Base-by-base conservation (phyloP, 148 eudicot genomes). In the Fagopyrum esculentum region DNA sequence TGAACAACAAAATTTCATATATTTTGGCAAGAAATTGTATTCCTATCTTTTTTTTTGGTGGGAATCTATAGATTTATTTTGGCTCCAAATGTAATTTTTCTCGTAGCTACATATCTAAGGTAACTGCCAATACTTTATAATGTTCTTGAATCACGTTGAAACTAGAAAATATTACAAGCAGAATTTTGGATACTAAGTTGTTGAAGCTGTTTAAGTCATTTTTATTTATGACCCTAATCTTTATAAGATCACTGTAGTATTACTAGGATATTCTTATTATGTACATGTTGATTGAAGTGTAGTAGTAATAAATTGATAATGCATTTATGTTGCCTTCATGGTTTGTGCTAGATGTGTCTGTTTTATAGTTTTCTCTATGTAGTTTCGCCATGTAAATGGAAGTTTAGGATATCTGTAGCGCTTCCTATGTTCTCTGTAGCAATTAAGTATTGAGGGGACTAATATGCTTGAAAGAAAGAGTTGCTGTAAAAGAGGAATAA, bases 31-130 rank as follows among this genome's bases (percentile, higher is more conserved):
- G 26, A 22, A 22, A 22, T 22, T 0, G 26, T 22, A 22, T 22
- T 22, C 26, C 26, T 22, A 22, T 22, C 26, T n/a, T n/a, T n/a
- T n/a, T n/a, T n/a, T n/a, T n/a, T n/a, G n/a, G n/a, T n/a, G n/a
- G n/a, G n/a, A n/a, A 29, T 61, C 68, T 29, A 26, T 29, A 61
- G 15, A 29, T 29, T 29, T 44, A 61, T 61, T 3, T 26, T 29
- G 68, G 15, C 68, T 61, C 68, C 43, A 64, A 15, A 9, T 64
- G 45, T 8, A 5, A 30, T 11, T 45, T 64, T 30, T 64, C 50
- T 64, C n/a, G 70, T 35, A 64, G 69, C 45, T 11, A 43, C 45
- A 35, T 22, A 64, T 11, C 80, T 77, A 82, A 90, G 91, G 95
- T 90, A 78, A 73, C 35, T 71, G 26, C 50, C 50, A 45, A 10